Percentiles rank a stretch among this genome's conserved stretches.
Evolutionary conservation across 306 rosid species (phyloP).

Genomic region (Gastrolobium bilobum): DNA sequence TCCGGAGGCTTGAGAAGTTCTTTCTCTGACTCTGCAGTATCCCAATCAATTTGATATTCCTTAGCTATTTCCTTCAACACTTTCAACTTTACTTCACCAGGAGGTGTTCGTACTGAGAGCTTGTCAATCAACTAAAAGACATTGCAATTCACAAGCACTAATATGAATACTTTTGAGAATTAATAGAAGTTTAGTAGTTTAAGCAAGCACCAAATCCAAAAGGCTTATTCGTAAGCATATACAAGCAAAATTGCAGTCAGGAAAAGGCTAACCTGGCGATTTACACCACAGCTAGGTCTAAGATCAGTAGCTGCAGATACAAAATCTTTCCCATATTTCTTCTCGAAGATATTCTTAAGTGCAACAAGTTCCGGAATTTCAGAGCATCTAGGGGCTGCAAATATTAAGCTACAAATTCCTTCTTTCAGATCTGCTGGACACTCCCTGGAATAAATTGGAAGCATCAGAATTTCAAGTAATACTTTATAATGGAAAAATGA

Average conservation of each 20-base stretch:
- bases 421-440: constrained; percentile 98
- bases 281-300: constrained; percentile 90
- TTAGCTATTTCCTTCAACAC: constrained; percentile 93
- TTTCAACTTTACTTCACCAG: constrained; percentile 80
- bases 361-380: constrained; percentile 90
- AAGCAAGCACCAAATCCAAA: constrained; percentile 22
- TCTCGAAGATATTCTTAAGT: constrained; percentile 81
- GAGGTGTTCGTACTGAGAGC: constrained; percentile 92
- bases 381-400: constrained; percentile 95
- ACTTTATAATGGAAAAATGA: neutral
- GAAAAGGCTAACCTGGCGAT: constrained; percentile 71
- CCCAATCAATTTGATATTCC: constrained; percentile 91
- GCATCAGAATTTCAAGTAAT: constrained; percentile 44
- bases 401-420: constrained; percentile 90
- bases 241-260: neutral
- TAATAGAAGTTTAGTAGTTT: constrained; percentile 4
- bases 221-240: constrained; percentile 2
- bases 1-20: constrained; percentile 93
- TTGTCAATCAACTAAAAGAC: constrained; percentile 84
- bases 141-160: constrained; percentile 34
- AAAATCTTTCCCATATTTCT: constrained; percentile 93
- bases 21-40: constrained; percentile 78
- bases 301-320: constrained; percentile 94
- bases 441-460: constrained; percentile 63
- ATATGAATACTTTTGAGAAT: constrained; percentile 16